phyloP scores from a whole-genome alignment of 306 rosid species.

The Begonia masoniana region DNA sequence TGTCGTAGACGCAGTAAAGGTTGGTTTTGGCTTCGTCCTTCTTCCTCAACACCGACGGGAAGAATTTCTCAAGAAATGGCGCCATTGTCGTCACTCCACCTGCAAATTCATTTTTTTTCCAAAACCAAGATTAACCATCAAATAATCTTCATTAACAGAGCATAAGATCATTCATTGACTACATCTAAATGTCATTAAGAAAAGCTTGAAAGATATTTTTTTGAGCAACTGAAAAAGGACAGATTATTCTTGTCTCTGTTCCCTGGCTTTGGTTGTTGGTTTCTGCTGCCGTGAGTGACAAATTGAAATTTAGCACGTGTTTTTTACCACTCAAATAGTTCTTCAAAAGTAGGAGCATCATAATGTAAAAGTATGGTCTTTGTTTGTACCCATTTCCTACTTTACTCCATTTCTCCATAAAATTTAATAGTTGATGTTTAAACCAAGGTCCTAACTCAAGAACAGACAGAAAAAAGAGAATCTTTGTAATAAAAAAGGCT shows the following conservation, averaged over 20 bases:
- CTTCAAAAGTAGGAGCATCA: too few species aligned
- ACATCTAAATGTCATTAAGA: not conserved
- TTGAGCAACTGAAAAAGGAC: not conserved
- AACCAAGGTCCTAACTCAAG: not conserved
- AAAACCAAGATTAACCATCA: too few species aligned
- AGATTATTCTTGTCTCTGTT: too few species aligned
- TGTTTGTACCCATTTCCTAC: too few species aligned
- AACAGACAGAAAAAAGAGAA: not conserved
- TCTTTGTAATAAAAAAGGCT: not conserved
- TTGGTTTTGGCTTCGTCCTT: conserved; percentile 2
- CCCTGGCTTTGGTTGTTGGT: too few species aligned
- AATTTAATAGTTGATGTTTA: too few species aligned
- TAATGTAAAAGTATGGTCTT: too few species aligned
- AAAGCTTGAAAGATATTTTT: not conserved
- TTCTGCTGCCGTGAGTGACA: too few species aligned
- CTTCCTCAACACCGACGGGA: not conserved
- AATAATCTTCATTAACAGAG: not conserved
- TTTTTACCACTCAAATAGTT: too few species aligned
- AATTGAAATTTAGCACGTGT: too few species aligned
- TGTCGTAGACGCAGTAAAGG: conserved; percentile 50
- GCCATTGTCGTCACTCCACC: not conserved
- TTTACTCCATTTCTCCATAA: too few species aligned
- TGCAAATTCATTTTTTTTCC: not conserved
- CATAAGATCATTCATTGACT: not conserved
- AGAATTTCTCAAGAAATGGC: not conserved